Percentiles rank a stretch among this genome's conserved stretches.
Evolutionary conservation across 306 rosid genomes (phyloP).

Genomic region (Cyclanthera cordifolia): DNA sequence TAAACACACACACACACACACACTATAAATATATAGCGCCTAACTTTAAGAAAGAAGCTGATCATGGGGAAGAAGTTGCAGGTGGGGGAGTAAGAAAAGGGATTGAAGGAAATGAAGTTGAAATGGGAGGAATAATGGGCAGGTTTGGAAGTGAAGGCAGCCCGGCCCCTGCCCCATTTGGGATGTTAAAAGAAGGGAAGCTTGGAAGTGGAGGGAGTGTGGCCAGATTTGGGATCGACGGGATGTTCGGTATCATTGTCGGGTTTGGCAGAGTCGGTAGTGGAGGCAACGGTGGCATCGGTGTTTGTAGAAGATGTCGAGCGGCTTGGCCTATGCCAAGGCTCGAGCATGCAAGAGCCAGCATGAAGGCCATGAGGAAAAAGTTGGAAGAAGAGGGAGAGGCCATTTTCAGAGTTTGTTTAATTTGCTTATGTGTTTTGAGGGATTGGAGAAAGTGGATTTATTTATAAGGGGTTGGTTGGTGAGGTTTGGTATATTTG

Average conservation of each 20-base stretch:
- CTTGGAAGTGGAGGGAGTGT: constrained; percentile 9
- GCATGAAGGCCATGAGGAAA: not conserved
- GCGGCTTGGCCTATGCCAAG: not conserved
- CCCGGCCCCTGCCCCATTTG: not conserved
- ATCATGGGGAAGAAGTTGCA: constrained; percentile 2
- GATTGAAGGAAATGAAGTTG: not conserved
- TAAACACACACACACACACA: not conserved
- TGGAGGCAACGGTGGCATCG: not conserved
- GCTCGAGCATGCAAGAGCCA: not conserved
- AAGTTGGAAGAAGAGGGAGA: not conserved
- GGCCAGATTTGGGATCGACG: not conserved
- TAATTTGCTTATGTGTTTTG: not conserved
- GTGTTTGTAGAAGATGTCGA: not conserved
- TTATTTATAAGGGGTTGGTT: not conserved
- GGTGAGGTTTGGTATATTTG: not conserved
- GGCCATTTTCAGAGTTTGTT: not conserved
- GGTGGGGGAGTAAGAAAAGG: constrained; percentile 1
- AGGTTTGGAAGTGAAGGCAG: not conserved
- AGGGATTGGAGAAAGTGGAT: not conserved
- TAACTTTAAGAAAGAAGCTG: not conserved
- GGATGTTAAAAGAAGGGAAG: not conserved
- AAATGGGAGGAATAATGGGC: not conserved
- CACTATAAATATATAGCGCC: not conserved
- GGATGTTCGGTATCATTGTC: not conserved
- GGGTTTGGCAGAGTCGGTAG: not conserved